Conservation (phyloP, 768 basidiomycete species). For the Hypsizygus marmoreus region DNA sequence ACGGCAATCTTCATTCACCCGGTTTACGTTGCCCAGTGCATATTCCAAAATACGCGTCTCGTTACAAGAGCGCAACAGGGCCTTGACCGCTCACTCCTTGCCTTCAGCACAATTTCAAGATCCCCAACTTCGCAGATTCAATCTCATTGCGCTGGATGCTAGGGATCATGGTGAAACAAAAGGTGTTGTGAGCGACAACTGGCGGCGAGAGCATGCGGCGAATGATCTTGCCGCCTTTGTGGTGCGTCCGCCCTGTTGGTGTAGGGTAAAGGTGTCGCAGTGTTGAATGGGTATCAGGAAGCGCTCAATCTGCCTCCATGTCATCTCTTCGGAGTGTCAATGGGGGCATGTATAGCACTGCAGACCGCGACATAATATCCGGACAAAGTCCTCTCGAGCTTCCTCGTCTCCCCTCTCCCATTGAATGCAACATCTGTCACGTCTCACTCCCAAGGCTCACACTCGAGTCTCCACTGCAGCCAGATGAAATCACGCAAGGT, state of each 20-base stretch:
- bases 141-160: constrained; percentile 35
- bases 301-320: constrained; percentile 37
- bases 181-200: constrained; percentile 26
- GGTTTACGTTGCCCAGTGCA: constrained; percentile 31
- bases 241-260: constrained; percentile 22
- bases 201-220: constrained; percentile 29
- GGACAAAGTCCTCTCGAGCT: constrained; percentile 34
- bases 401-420: constrained; percentile 37
- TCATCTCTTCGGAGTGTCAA: constrained; percentile 38
- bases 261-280: no score
- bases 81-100: not conserved
- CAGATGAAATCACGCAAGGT: constrained; percentile 31
- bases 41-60: constrained; percentile 32
- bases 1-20: constrained; percentile 39
- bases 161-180: constrained; percentile 34
- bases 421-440: not conserved
- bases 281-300: no score
- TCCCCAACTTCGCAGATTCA: constrained; percentile 35
- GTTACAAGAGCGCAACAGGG: not conserved
- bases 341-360: constrained; percentile 36
- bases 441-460: not conserved
- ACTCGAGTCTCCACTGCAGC: constrained; percentile 29
- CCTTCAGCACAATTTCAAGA: constrained; percentile 33
- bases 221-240: constrained; percentile 37
- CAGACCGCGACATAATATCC: constrained; percentile 34